phyloP scores from a whole-genome alignment of 129 eudicot genomes.

The Oenanthe sinensis region DNA sequence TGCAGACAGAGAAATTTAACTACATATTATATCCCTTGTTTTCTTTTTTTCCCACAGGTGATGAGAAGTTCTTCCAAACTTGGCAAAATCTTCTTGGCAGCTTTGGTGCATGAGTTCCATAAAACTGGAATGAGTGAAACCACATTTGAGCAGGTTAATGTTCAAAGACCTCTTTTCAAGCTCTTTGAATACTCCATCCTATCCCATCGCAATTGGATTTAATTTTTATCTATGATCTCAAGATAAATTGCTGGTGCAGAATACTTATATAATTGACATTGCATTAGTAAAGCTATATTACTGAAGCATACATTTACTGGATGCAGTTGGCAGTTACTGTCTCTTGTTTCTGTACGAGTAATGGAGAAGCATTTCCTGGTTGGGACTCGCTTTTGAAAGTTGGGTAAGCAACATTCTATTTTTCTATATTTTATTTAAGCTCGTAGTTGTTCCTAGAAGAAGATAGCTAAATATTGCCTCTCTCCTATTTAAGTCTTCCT shows the following conservation, averaged over 20 bases:
- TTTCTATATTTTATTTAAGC: neutral
- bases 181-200: neutral
- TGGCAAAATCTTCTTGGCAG: slow-evolving; percentile 85
- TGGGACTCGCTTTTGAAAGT: slow-evolving; percentile 76
- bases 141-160: slow-evolving; percentile 86
- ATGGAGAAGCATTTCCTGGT: slow-evolving; percentile 84
- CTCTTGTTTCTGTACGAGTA: slow-evolving; percentile 73
- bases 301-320: slow-evolving; percentile 11
- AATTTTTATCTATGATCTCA: neutral
- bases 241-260: neutral
- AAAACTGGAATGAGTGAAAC: slow-evolving; percentile 99
- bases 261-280: neutral
- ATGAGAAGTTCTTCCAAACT: slow-evolving; percentile 70
- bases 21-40: neutral
- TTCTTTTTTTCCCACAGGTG: slow-evolving; percentile 39
- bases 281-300: neutral
- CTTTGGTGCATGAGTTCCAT: slow-evolving; percentile 91
- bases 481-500: neutral
- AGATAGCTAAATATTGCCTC: neutral
- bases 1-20: neutral
- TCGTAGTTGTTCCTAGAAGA: neutral
- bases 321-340: slow-evolving; percentile 77
- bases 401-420: slow-evolving; percentile 44
- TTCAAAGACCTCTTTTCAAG: neutral
- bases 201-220: neutral